Evolutionary conservation across 176 grass and related monocot genomes (phyloP), one percentile per base, ranked within the genome.

Genomic region (Aegilops speltoides): DNA sequence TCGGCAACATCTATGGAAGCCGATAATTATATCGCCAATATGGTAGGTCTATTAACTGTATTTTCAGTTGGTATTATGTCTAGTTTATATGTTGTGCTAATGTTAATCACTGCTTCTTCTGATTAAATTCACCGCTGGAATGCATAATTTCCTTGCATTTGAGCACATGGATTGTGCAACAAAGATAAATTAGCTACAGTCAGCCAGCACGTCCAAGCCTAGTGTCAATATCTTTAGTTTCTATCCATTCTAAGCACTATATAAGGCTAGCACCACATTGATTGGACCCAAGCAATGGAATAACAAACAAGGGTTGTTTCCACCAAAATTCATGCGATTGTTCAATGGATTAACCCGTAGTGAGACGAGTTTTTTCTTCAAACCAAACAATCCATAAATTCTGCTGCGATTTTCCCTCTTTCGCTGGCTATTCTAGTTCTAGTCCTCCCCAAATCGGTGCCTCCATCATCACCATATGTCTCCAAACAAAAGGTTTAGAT

Each of bases 111-210:
- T 76, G 73, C 73, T 56, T 76, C 14, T 76, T 46, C 16, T 8
- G 45, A 76, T 54, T 32, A 54, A 76, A 76, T 76, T 76, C 41
- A 75, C 25, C 72, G 17, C 46, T 75, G 46, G 1, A 73, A 25
- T 54, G 73, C 40, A 74, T 28, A 24, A 46, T 74, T 31, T 31
- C 41, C 73, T 76, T 52, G 28, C 45, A 76, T 54, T 81, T 81
- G 26, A 46, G 28, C 40, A 28, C 16, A 81, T 50, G 63, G 63
- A 68, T 81, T 46, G 40, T 46, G 17, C 62, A 33, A 6, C 41
- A 67, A 67, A 67, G 5, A 5, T 43, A 28, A 20, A 66, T 28
- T 29, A 67, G 62, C 40, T 81, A 50, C 63, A 52, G 37, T 19
- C 26, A 33, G 74, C 50, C 4, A 77, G 17, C 46, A 33, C 17